Base-by-base conservation (phyloP, 129 eudicot species). In the Gnaphalium uliginosum region DNA sequence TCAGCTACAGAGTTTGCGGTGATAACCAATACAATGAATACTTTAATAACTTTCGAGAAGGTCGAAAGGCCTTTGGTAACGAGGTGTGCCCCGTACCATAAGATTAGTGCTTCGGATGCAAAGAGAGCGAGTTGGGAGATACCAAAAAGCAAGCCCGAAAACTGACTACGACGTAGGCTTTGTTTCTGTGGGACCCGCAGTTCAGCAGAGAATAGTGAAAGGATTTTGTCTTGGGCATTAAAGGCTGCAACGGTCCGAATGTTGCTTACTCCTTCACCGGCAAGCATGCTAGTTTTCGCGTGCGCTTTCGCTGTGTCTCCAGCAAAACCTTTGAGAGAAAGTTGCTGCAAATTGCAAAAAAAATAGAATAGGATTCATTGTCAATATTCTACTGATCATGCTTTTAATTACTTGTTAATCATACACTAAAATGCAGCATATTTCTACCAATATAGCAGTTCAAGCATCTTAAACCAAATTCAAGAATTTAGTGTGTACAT, bases 261-360 rank as follows among this genome's bases (percentile, higher is more conserved):
- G 86, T 94, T 94, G 93, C 98, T 94, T 25, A 94, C 98, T 66
- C 97, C 98, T 72, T 94, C 98, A 35, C 98, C 98, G 0, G 98
- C 98, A 6, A 94, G 91, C 98, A 94, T 94, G 91, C 98, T 94
- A 8, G 98, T 94, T 66, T 94, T 94, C 0, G 98, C 98, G 68
- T 94, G 97, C 3, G 97, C 98, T 75, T 94, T 94, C 15, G 98
- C 98, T 19, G 97, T 94, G 88, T 94, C 98, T 76, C 98, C 98
- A 17, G 96, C 98, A 39, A 94, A 94, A 9, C 98, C 97, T 84
- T 94, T 90, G 41, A 94, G 88, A 4, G 98, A 89, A 37, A 94
- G 93, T 94, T 90, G 97, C 98, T 94, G 93, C 69, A 66, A 43
- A 50, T 14, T 76, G 30, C 29, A 77, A 54, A 29, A 74, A n/a